Evolutionary conservation across 768 basidiomycete genomes (phyloP).

Genomic region (Trametes coccinea): DNA sequence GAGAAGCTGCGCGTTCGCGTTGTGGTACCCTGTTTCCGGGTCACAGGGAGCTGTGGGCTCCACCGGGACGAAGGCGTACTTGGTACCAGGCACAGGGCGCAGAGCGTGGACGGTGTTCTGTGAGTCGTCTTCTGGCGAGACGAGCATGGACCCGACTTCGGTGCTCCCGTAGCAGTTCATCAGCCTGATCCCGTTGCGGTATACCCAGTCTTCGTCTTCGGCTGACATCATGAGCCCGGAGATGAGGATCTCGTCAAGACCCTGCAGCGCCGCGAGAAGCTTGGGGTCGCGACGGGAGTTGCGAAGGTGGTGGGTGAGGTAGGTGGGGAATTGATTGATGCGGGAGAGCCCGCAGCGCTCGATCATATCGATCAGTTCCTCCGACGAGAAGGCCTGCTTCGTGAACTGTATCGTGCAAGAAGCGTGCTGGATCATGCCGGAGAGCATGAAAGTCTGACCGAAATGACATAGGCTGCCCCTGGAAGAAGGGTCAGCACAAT

Average conservation of each 20-base stretch:
- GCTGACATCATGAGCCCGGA: slow-evolving; percentile 35
- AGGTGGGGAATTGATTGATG: slow-evolving; percentile 33
- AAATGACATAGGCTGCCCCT: slow-evolving; percentile 88
- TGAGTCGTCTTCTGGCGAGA: slow-evolving; percentile 28
- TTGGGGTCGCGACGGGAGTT: slow-evolving; percentile 62
- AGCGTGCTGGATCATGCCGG: slow-evolving; percentile 29
- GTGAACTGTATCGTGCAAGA: slow-evolving; percentile 31
- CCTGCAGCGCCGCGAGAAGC: slow-evolving; percentile 38
- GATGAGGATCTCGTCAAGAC: slow-evolving; percentile 33
- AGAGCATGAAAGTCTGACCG: slow-evolving; percentile 64
- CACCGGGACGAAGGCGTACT: slow-evolving; percentile 65
- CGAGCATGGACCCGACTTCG: slow-evolving; percentile 32
- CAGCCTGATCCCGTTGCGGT: slow-evolving; percentile 42
- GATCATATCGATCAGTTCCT: slow-evolving; percentile 46
- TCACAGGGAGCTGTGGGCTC: slow-evolving; percentile 39
- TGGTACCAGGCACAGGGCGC: slow-evolving; percentile 55
- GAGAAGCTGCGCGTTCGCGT: slow-evolving; percentile 51
- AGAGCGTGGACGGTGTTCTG: slow-evolving; percentile 52
- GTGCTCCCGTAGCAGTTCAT: slow-evolving; percentile 38
- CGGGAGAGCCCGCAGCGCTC: slow-evolving; percentile 48
- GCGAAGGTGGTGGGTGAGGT: slow-evolving; percentile 32
- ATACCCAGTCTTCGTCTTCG: slow-evolving; percentile 50
- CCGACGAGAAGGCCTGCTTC: slow-evolving; percentile 30
- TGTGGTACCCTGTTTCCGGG: slow-evolving; percentile 42
- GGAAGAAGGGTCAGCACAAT: slow-evolving; percentile 29